Base-by-base conservation (phyloP, 768 basidiomycete species). In the Boletellus ananiceps region DNA sequence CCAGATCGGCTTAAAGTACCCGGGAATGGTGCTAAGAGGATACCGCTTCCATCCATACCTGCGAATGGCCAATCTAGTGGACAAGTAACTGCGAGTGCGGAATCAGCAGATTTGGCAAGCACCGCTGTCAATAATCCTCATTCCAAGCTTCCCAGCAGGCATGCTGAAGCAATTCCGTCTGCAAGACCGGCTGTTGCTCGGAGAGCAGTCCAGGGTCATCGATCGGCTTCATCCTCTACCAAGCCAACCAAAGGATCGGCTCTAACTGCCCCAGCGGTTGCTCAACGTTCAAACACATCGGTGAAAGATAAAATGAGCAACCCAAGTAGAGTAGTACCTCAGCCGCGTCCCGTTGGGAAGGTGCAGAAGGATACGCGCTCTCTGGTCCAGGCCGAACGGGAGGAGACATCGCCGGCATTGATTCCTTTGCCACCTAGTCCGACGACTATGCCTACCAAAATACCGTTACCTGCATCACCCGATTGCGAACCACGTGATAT, bases 21-120 rank as follows among this genome's bases (percentile, higher is more conserved):
- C 1, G 62, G 65, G 4, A 61, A 61, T 37, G 67, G 69, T 23
- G 68, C 66, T 8, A 57, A 67, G 48, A 68, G 66, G 44, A 46
- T 68, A 45, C 66, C 66, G 8, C 62, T 69, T 44, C 66, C 64
- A 16, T 8, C 61, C 14, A 46, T 39, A 13, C 49, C 54, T 5
- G 46, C 32, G 32, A 43, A 32, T 13, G 50, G 25, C 9, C 44
- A 39, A 4, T 4, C 46, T 25, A 19, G 38, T 34, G 52, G 46
- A 36, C 55, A 40, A 47, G 40, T n/a, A 6, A 7, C 50, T 16
- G 15, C 29, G 5, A 44, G 32, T 46, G 18, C 16, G 50, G 46
- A 27, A 16, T 52, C 39, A 8, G 19, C 35, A 15, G 46, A 46
- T 43, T 46, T 31, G 19, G 31, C 43, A 9, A n/a, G 40, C n/a